Percentiles rank a stretch among this genome's conserved stretches.
Conservation (phyloP, 371 early-diverging fungal species). For the Nematocida ironsii region DNA sequence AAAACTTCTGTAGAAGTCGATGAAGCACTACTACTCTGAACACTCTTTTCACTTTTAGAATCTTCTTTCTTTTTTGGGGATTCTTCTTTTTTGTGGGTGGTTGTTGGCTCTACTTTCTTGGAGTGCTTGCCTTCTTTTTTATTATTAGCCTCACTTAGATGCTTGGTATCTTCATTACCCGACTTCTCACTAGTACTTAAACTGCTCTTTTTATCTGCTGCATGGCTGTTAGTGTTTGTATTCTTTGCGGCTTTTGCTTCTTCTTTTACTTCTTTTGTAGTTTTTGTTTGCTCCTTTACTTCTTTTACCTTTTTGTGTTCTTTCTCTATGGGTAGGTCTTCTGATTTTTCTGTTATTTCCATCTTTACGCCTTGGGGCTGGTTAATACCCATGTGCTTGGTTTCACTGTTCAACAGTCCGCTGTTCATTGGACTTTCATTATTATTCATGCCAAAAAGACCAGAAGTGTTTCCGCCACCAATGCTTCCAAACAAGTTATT, state of each 20-base stretch:
- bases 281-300: constrained; percentile 6
- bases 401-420: too few species aligned
- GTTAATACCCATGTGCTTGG: too few species aligned
- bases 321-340: too few species aligned
- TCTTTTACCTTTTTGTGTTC: not conserved
- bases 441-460: too few species aligned
- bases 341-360: too few species aligned
- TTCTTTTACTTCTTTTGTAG: not conserved
- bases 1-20: not conserved
- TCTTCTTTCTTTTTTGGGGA: not conserved
- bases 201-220: too few species aligned
- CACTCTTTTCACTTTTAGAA: not conserved
- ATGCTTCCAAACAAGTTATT: not conserved
- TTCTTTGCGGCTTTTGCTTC: not conserved
- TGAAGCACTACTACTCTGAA: too few species aligned
- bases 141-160: not conserved
- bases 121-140: not conserved
- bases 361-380: too few species aligned
- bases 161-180: not conserved
- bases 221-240: not conserved
- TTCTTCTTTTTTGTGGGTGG: constrained; percentile 1
- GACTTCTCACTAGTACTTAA: not conserved
- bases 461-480: too few species aligned
- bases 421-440: too few species aligned
- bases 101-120: not conserved